Evolutionary conservation across 1,284 basidiomycete genomes (phyloP).

Genomic region (Phlebopus sp.): DNA sequence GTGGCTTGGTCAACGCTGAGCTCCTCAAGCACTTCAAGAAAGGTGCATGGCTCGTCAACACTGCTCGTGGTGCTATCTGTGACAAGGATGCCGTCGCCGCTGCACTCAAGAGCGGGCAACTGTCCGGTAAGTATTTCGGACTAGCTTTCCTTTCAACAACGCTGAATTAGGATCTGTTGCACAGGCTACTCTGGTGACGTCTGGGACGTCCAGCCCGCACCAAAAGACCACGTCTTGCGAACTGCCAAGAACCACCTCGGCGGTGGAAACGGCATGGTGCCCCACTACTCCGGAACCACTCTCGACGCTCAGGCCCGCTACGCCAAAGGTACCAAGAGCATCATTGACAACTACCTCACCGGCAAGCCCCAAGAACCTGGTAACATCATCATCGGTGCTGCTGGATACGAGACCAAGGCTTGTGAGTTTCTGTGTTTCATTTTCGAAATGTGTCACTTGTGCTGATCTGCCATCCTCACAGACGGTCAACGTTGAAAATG

Average conservation of each 20-base stretch:
- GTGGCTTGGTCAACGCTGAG: slow-evolving; percentile 79
- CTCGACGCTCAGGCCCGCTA: slow-evolving; percentile 92
- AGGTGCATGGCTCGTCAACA: slow-evolving; percentile 90
- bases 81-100: slow-evolving; percentile 78
- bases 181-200: slow-evolving; percentile 64
- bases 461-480: not conserved
- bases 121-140: slow-evolving; percentile 49
- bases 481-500: slow-evolving; percentile 2
- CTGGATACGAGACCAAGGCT: slow-evolving; percentile 63
- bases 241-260: slow-evolving; percentile 78
- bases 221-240: slow-evolving; percentile 85
- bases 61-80: slow-evolving; percentile 91
- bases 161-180: not conserved
- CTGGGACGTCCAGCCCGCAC: slow-evolving; percentile 83
- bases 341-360: slow-evolving; percentile 76
- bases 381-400: slow-evolving; percentile 79
- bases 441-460: not conserved
- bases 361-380: slow-evolving; percentile 69
- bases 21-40: slow-evolving; percentile 90
- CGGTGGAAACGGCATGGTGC: slow-evolving; percentile 84
- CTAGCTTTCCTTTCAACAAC: slow-evolving; percentile 6
- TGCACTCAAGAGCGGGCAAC: slow-evolving; percentile 77
- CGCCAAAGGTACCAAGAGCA: slow-evolving; percentile 76
- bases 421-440: slow-evolving; percentile 44
- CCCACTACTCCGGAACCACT: slow-evolving; percentile 87